Base-by-base conservation (phyloP, 192 early-diverging fungal species). In the Umbelopsis sp. region DNA sequence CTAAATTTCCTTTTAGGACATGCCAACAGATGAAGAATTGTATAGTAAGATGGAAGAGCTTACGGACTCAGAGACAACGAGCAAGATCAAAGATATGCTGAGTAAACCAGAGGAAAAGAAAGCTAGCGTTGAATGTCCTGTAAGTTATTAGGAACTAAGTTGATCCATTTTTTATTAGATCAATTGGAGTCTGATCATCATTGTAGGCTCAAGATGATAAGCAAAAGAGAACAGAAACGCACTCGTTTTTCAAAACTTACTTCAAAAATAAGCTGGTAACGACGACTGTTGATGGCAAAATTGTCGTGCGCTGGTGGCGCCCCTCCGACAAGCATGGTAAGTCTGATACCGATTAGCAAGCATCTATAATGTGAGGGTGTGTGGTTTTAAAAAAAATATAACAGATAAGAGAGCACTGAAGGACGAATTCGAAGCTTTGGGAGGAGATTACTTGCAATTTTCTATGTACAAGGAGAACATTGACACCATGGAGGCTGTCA, bases 391-490 rank as follows among this genome's bases (percentile, higher is more conserved):
- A 61, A 61, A 16, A 2, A 3, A 30, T n/a, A 35, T 2, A 15
- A 4, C 11, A 61, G 55, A 61, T 61, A 61, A 61, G 33, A 27
- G 55, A 30, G 25, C 55, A 1, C 18, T 61, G 55, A 61, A 58
- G 23, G 77, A 75, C 18, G 67, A 75, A 21, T 92, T 89, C 86
- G 71, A 85, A 10, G 83, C 80, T n/a, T 21, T 78, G 0, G 83
- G 84, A 10, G 96, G 95, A 37, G 83, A 94, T 33, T 94, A 89
- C 70, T 85, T 87, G 69, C 83, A 92, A 50, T 98, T 98, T 82
- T 86, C 88, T 33, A 74, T 99, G 76, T 93, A 91, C 78, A 99
- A 99, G 79, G 91, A 96, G 67, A 95, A 97, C 80, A 83, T 78
- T 46, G 98, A 99, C 72, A 94, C 96, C 4, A 95, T 97, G 91